Evolutionary conservation across 768 basidiomycete genomes (phyloP), one percentile per base, ranked within the genome.

Genomic region (Leucosporidium yakuticum): DNA sequence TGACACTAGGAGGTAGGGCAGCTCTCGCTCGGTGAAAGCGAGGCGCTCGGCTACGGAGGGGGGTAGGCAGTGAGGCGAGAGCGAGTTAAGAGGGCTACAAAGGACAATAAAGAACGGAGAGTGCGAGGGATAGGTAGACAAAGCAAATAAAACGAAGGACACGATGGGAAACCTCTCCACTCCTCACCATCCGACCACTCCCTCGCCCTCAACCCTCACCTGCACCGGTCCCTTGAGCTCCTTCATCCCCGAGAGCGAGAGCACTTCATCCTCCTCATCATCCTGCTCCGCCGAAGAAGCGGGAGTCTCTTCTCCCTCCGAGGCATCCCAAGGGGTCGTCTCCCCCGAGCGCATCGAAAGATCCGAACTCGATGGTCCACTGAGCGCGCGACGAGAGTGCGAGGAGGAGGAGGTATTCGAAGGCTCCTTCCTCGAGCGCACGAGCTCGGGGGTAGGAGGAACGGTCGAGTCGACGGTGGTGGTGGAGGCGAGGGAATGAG

Each of bases 251-350:
- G 39, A 44, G 8, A 44, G 2, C 39, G 39, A 44, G 11, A 44
- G 19, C 4, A 32, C 55, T 23, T 32, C 55, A 29, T 57, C 55
- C 32, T 58, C 56, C 48, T 49, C 63, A 4, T 63, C 62, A 21
- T 50, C 57, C 1, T n/a, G 31, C 21, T 44, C 61, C 20, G 39
- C 47, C 4, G 48, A 54, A 44, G 47, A 50, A 0, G 65, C 53
- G 21, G 21, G 49, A 25, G 50, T 63, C 1, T 68, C 67, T 23
- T 63, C 62, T 27, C 61, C 66, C 62, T 57, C 29, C 56, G 62
- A 63, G 34, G 60, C 59, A 4, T 49, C 39, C 39, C 59, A 66
- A 5, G 12, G 53, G 14, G 65, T 60, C 36, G 36, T 29, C 12
- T 20, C 19, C 17, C 62, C 63, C 27, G 67, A 63, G 12, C 23